Base-by-base conservation (phyloP, 1,139 yeast species). In the Suhomyces taliae region DNA sequence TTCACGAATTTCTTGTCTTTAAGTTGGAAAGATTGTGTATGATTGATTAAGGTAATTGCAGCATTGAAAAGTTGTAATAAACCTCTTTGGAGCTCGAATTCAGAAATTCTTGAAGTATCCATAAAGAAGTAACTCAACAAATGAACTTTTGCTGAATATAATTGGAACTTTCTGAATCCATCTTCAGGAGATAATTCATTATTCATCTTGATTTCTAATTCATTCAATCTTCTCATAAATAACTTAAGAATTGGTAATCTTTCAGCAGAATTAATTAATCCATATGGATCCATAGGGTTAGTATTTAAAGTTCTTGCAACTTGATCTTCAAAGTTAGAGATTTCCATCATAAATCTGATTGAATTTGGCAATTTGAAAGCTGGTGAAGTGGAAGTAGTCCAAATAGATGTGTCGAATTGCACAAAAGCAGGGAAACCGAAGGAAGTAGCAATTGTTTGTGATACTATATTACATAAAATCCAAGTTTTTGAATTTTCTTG, bases 361-460 rank as follows among this genome's bases (percentile, higher is more conserved):
- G 83, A 70, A 33, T 69, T 65, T 0, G 96, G 90, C 15, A 90
- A 69, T n/a, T 46, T 49, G 47, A 47, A 45, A 32, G 46, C 45
- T 34, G 48, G 34, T 32, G 49, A 33, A 33, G 50, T 37, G 36
- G 47, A 38, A 76, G 75, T 52, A 19, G 79, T 76, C 62, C 86
- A 73, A 4, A 86, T 80, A 0, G 91, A 79, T 14, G 88, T 79
- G 61, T 89, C 96, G 61, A 90, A 89, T 51, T 85, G 89, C 1
- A 88, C 90, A 65, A 90, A 90, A 0, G 96, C 90, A 0, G 98
- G 98, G 61, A 87, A 90, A 15, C 99, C 99, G 67, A 90, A 90
- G 8, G 95, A 87, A 1, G 96, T 83, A 1, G 97, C 96, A 49
- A 91, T 85, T 5, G 87, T 81, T 65, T 93, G 98, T 1, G 96